Conservation (phyloP, 768 basidiomycete species). For the Pleurotus pulmonarius region DNA sequence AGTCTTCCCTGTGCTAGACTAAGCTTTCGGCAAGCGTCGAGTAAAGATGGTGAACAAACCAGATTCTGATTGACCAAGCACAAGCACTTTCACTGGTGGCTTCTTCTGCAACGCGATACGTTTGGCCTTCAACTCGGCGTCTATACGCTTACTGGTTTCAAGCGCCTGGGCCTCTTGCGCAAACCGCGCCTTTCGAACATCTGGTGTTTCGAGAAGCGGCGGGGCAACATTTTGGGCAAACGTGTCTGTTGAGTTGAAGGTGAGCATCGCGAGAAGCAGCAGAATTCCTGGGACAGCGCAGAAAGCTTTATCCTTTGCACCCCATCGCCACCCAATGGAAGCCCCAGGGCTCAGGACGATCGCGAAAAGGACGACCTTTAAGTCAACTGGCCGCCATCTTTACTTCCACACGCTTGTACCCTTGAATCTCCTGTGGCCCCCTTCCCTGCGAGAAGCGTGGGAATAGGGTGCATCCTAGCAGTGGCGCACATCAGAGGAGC, state of each 20-base stretch:
- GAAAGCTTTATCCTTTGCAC: too few species aligned
- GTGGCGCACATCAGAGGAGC: too few species aligned
- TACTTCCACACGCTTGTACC: not conserved
- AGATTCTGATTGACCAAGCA: conserved; percentile 11
- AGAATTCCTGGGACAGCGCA: too few species aligned
- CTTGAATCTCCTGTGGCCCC: not conserved
- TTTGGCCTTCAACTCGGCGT: conserved; percentile 8
- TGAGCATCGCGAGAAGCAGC: not conserved
- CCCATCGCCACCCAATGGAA: too few species aligned
- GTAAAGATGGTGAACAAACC: not conserved
- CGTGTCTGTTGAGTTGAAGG: conserved; percentile 5
- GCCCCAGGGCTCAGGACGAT: not conserved
- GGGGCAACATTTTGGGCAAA: conserved; percentile 3
- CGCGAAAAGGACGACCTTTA: not conserved
- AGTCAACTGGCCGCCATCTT: not conserved
- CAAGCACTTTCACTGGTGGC: conserved; percentile 6
- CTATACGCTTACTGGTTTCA: conserved; percentile 1
- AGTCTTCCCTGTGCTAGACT: conserved; percentile 2
- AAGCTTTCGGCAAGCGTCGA: not conserved
- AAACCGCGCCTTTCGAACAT: not conserved
- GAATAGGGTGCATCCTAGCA: not conserved
- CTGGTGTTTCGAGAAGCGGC: not conserved
- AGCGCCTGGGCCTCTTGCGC: conserved; percentile 4
- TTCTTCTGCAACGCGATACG: conserved; percentile 7
- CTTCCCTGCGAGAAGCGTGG: conserved; percentile 5